Base-by-base conservation (phyloP, 352 stramenopile species). In the Elongisporangium anandrum region DNA sequence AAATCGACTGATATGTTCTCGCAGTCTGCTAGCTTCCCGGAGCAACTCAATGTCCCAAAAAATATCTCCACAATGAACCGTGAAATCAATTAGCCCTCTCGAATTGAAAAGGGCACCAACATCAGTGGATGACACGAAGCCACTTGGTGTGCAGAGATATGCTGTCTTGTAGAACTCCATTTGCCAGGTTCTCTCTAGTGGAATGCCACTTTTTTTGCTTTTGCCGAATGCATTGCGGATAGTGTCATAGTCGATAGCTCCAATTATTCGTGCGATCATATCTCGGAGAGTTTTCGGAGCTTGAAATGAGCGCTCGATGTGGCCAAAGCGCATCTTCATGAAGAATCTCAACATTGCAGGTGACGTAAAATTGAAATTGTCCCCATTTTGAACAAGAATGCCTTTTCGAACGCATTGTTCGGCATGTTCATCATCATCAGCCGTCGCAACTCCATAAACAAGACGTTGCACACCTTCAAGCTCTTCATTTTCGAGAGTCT, bases 91-190 rank as follows among this genome's bases (percentile, higher is more conserved):
- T 8, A 34, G 7, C 7, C 7, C 24, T 34, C 4, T 34, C 24
- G 24, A 34, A 8, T 7, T 7, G 24, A 34, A 34, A 3, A 71
- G 54, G 6, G 60, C 64, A 41, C 55, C 55, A 5, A 50, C 55
- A 50, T 71, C 56, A 1, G 52, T 54, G 12, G 64, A 71, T n/a
- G 64, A 67, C 55, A 63, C 29, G 26, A 56, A 63, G 41, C 48
- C 60, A 7, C 50, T 50, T 34, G 59, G 60, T 52, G 60, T 67
- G 13, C 47, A 67, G 9, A 54, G 60, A 57, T 68, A 63, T 17
- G 52, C 17, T 21, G 60, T 34, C 24, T 71, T 71, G 48, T 64
- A 71, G 48, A 71, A 64, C 55, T 66, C 64, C 55, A 68, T 57
- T 60, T 70, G 59, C 54, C 59, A 70, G 13, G 54, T 59, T 63